Base-by-base conservation (phyloP, 768 basidiomycete genomes). In the Ramaria rubella region DNA sequence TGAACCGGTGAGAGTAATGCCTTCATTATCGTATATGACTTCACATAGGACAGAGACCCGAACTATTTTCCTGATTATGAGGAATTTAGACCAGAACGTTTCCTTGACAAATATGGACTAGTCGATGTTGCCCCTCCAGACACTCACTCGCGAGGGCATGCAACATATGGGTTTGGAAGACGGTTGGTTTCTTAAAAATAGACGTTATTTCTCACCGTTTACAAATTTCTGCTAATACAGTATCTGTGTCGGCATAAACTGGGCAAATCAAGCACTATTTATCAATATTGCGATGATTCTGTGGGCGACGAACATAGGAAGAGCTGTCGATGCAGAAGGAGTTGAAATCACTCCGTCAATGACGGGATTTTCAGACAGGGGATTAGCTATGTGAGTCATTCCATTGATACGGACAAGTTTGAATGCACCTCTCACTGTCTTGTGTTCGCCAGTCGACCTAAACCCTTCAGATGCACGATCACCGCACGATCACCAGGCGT, bases 241-340 rank as follows among this genome's bases (percentile, higher is more conserved):
- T 45, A 69, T 69, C 14, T 74, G 73, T 51, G 61, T 67, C 14
- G 73, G 73, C 14, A 57, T 61, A 19, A 61, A 68, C 49, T 60
- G 71, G 19, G 72, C 72, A 1, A 70, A 70, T 49, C 58, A 69
- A 8, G 64, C 68, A 15, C 48, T 74, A 34, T 73, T 71, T 55
- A 70, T 73, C 29, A 61, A 63, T 33, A 63, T 70, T 26, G 72
- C 71, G 15, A 57, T 60, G 24, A 50, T 68, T 5, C 61, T 74
- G 43, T 66, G 62, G 59, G 66, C 68, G 5, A 61, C 55, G 50
- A 58, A 62, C 23, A 48, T 70, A 11, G 55, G 27, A 7, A 60
- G 60, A 9, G 44, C 27, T 19, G 46, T 49, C 24, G 61, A 62
- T 46, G 58, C 50, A 8, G 8, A 24, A 12, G 64, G 64, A 23